These are phyloP conservation scores for Paspalum notatum DNA, from an alignment of 176 grass and related monocot species.

Conservation along the genomic window DNA sequence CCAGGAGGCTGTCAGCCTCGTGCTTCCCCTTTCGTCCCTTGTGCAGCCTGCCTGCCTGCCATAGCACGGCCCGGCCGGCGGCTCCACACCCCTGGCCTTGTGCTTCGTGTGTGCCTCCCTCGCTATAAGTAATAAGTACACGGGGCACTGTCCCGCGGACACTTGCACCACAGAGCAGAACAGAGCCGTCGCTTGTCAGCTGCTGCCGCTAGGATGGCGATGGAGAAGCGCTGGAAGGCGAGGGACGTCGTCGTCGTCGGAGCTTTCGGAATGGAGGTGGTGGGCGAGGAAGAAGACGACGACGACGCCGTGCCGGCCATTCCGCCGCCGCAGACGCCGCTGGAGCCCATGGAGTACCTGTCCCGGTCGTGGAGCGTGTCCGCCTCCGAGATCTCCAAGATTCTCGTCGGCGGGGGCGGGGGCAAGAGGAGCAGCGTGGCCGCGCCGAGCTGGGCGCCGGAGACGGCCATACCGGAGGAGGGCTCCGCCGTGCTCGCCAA, in stretches of 20 bases:
- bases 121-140: conserved; percentile 49
- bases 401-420: conserved; percentile 41
- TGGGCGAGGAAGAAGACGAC: conserved; percentile 49
- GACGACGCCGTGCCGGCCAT: conserved; percentile 43
- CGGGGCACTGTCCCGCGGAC: neutral
- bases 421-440: conserved; percentile 54
- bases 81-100: conserved; percentile 54
- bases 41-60: conserved; percentile 41
- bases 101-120: conserved; percentile 65
- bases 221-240: conserved; percentile 56
- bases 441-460: conserved; percentile 44
- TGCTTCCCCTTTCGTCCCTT: conserved; percentile 52
- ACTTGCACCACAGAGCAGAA: neutral
- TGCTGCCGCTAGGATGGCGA: conserved; percentile 18
- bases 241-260: conserved; percentile 14
- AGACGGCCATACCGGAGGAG: conserved; percentile 66
- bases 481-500: conserved; percentile 51
- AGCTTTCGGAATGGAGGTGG: conserved; percentile 33
- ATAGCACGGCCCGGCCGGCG: conserved; percentile 37
- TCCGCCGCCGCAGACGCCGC: conserved; percentile 77
- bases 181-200: conserved; percentile 6
- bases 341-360: conserved; percentile 84
- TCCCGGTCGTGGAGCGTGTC: conserved; percentile 88
- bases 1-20: conserved; percentile 65
- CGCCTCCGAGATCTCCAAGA: conserved; percentile 80